Evolutionary conservation across 208 protist genomes (phyloP).

Genomic region (Wallacemonas sp.): DNA sequence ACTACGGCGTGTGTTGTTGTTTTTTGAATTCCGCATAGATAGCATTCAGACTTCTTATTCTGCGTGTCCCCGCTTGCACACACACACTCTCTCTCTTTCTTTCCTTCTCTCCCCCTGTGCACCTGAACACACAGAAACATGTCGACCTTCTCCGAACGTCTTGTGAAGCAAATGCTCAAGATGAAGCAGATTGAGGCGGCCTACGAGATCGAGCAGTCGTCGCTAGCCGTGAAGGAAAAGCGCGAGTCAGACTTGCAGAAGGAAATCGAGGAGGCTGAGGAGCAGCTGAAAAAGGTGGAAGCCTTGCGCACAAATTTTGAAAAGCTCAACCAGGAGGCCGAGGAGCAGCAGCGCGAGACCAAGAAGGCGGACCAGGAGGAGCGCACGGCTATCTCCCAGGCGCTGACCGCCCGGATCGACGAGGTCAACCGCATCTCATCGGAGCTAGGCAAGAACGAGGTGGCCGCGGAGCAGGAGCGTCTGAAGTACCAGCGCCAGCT

Average conservation of each 20-base stretch:
- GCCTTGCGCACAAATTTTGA: constrained; percentile 41
- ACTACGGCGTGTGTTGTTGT: no score
- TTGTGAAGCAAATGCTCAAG: constrained; percentile 64
- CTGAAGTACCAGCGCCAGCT: constrained; percentile 49
- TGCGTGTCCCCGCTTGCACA: no score
- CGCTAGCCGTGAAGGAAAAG: constrained; percentile 33
- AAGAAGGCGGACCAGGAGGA: constrained; percentile 45
- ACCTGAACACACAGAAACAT: no score
- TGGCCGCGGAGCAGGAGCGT: constrained; percentile 35
- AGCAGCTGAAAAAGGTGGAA: constrained; percentile 50
- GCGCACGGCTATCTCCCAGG: constrained; percentile 38
- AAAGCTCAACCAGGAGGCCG: constrained; percentile 42
- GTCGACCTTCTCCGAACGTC: constrained; percentile 49
- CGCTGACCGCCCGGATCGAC: constrained; percentile 42
- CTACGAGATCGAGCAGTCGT: constrained; percentile 41
- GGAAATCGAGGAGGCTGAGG: constrained; percentile 28
- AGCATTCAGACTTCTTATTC: no score
- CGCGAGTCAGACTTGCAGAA: constrained; percentile 33
- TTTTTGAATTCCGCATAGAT: no score
- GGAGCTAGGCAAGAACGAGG: constrained; percentile 44
- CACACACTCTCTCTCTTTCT: no score
- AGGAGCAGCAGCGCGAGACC: constrained; percentile 47
- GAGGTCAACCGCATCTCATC: constrained; percentile 45
- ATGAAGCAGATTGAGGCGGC: constrained; percentile 47
- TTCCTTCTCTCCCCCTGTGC: no score